Evolutionary conservation across 305 asterid genomes (phyloP), one percentile per base, ranked within the genome.

Genomic region (Nicotiana rustica): DNA sequence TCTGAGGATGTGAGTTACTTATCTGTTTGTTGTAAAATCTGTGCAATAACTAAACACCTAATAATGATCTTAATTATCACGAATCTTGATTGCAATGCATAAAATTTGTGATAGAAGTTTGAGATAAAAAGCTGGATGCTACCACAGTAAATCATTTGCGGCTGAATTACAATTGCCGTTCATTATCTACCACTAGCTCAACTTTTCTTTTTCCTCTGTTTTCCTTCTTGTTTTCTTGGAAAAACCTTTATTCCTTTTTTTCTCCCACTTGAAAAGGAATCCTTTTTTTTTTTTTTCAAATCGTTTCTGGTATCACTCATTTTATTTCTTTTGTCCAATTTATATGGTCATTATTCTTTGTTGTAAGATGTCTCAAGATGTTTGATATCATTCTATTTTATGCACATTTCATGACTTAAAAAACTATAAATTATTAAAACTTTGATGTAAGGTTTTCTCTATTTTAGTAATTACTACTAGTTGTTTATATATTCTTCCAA

Each of bases 331-430:
- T 13, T 1, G 60, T 59, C 10, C 21, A 52, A 52, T 52, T 52
- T 52, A 52, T 52, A 52, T 10, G 57, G 15, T 10, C 15, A 10
- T 1, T 52, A 15, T 31, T 38, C 33, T 69, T 38, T 69, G 18
- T 38, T 70, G 4, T 5, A 68, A 68, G 56, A 68, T 36, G 44
- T 70, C 0, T 67, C 76, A 33, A 35, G 18, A 70, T 18, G 78
- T 10, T 44, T 70, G 18, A 5, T 19, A 2, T 7, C 31, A 38
- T 36, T 36, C 18, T 67, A 35, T 6, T 68, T 70, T 10, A 5
- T 70, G 78, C 78, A 70, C 59, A 56, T 18, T 41, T 19, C 35
- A 38, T 70, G 35, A 70, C 78, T 41, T 69, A 2, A 7, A 69
- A 69, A 3, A 4, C 4, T 66, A 14, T 31, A 14, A 29, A 70